Evolutionary conservation across 2,329 filamentous ascomycete species (phyloP).

Genomic region (Penicillium rolfsii): DNA sequence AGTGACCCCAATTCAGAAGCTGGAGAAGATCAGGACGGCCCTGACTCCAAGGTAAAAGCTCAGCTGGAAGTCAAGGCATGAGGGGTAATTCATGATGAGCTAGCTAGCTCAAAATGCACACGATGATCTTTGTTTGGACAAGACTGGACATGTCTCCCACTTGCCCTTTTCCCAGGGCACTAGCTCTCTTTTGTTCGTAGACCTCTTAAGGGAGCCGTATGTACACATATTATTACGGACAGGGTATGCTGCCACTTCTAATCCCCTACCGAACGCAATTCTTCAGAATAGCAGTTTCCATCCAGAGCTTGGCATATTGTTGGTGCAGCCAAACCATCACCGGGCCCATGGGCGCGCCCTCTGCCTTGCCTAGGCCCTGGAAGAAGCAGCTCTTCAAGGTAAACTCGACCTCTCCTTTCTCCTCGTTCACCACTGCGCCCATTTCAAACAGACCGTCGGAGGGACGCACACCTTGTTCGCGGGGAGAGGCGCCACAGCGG

Average conservation of each 20-base stretch:
- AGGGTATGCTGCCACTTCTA: neutral
- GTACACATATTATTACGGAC: slow-evolving; percentile 20
- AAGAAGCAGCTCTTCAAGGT: slow-evolving; percentile 68
- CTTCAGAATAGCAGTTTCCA: slow-evolving; percentile 55
- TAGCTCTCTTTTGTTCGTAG: slow-evolving; percentile 9
- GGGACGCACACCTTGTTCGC: slow-evolving; percentile 58
- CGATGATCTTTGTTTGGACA: neutral
- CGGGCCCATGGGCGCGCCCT: slow-evolving; percentile 50
- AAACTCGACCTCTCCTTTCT: slow-evolving; percentile 64
- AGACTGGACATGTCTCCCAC: neutral
- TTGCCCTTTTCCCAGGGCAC: neutral
- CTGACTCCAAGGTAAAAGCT: slow-evolving; percentile 5
- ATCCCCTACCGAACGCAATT: slow-evolving; percentile 18
- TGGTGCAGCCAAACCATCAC: slow-evolving; percentile 57
- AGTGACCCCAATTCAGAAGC: slow-evolving; percentile 22
- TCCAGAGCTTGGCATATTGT: slow-evolving; percentile 60
- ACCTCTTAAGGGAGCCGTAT: slow-evolving; percentile 18
- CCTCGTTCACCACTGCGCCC: slow-evolving; percentile 61
- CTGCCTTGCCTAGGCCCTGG: slow-evolving; percentile 53
- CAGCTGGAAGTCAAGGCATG: slow-evolving; percentile 11
- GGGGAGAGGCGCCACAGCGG: slow-evolving; percentile 68
- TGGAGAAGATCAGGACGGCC: slow-evolving; percentile 9
- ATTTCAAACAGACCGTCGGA: slow-evolving; percentile 71
- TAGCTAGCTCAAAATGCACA: neutral
- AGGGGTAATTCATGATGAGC: neutral